Evolutionary conservation across 805 yeast genomes (phyloP), one percentile per base, ranked within the genome.

Genomic region (Ogataea allantospora): DNA sequence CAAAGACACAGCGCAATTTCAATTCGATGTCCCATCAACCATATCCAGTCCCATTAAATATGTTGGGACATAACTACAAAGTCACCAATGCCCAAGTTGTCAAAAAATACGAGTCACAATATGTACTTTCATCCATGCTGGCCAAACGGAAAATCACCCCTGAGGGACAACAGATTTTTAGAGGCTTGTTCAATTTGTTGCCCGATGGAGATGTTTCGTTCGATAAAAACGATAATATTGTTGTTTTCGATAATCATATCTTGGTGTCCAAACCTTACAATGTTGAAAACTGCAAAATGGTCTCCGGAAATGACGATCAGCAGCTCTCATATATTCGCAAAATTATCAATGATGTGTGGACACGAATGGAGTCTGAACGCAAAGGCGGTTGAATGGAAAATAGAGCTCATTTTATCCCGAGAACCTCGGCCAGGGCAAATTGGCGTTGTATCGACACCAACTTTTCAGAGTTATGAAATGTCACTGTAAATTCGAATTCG

Each of bases 261-360:
- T 48, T 55, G 22, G 52, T 71, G 11, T 47, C 65, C 9, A 68
- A 62, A 42, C 77, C 77, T 3, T 63, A 62, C 32, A 48, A 60
- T 15, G 53, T 60, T n/a, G 61, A 59, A 24, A 59, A 55, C 39
- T 55, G 59, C 41, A 53, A 46, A 35, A 39, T 54, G 11, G 40
- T 47, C 9, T 43, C 46, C 21, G 55, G 57, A 11, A 41, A 33
- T 6, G 50, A 47, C 29, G 59, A 60, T 28, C 55, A 54, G 14
- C 63, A 58, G 34, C 40, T 62, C 30, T 35, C 46, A 9, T 58
- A 58, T 33, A 55, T 79, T 8, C 66, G 66, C 47, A 73, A 69
- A 48, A 67, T 77, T 37, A 74, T 79, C 9, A 69, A 65, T 40
- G 73, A 70, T 34, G 71, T 70, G 10, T 72, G 78, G 74, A 58